Conservation (phyloP, 2,329 filamentous ascomycete genomes). For the Teratosphaeria destructans region DNA sequence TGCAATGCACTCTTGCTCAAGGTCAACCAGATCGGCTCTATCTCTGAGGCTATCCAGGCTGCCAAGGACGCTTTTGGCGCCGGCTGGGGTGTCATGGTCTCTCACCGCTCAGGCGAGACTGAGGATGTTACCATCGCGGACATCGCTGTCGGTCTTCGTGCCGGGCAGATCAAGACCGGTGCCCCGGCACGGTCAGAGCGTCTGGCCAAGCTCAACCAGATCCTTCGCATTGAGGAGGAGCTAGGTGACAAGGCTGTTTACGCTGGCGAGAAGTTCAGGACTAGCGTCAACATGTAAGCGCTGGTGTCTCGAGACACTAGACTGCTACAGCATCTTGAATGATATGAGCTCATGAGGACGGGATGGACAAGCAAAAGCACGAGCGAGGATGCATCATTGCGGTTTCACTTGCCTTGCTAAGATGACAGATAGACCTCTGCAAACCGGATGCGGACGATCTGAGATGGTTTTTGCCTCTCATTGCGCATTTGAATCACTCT, state of each 20-base stretch:
- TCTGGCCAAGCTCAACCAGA: constrained; percentile 99
- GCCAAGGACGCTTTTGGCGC: constrained; percentile 96
- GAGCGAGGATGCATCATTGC: neutral
- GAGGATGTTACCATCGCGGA: constrained; percentile 99
- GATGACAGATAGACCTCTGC: neutral
- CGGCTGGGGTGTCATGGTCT: constrained; percentile 98
- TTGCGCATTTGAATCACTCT: neutral
- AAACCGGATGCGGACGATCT: neutral
- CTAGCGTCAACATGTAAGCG: constrained; percentile 72
- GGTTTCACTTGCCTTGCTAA: neutral
- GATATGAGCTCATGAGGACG: neutral
- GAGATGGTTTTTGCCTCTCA: neutral
- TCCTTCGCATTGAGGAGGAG: constrained; percentile 99
- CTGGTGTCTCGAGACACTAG: neutral
- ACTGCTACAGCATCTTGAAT: neutral
- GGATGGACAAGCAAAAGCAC: neutral
- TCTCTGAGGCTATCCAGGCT: constrained; percentile 97
- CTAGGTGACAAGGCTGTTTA: constrained; percentile 85
- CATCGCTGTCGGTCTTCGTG: constrained; percentile 90
- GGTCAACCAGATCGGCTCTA: constrained; percentile 99
- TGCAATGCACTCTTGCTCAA: constrained; percentile 97
- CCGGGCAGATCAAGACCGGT: constrained; percentile 98
- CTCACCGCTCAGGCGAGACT: constrained; percentile 97
- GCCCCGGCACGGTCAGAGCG: constrained; percentile 93
- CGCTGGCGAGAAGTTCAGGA: constrained; percentile 87